Evolutionary conservation across 2,329 filamentous ascomycete genomes (phyloP).

Genomic region (Colletotrichum karsti): DNA sequence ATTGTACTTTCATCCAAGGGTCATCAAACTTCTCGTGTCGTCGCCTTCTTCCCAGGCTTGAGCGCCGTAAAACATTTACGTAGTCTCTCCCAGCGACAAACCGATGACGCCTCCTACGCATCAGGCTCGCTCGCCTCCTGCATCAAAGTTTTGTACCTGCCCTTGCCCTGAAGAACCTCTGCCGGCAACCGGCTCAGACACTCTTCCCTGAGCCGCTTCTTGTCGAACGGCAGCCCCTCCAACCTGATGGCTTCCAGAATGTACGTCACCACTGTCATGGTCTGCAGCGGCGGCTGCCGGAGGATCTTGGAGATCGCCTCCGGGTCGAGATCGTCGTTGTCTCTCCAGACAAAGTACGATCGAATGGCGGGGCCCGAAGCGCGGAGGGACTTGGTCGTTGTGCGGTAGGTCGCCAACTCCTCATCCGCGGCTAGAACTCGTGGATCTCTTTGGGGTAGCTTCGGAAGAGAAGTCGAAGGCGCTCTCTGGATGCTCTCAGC

Average conservation of each 20-base stretch:
- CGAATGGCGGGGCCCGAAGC: constrained; percentile 49
- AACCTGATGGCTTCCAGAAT: constrained; percentile 63
- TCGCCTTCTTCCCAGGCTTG: not conserved
- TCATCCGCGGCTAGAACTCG: constrained; percentile 54
- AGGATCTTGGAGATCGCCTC: constrained; percentile 61
- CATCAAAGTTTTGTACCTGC: constrained; percentile 39
- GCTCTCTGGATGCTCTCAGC: constrained; percentile 23
- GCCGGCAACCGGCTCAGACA: constrained; percentile 47
- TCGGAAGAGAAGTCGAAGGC: constrained; percentile 7
- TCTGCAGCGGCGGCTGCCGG: constrained; percentile 67
- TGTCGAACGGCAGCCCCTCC: constrained; percentile 61
- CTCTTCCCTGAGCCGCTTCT: constrained; percentile 51
- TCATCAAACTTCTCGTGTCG: not conserved
- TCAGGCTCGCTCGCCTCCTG: constrained; percentile 28
- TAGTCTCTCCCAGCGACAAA: not conserved
- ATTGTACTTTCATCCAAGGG: constrained; percentile 4
- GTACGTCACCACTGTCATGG: constrained; percentile 64
- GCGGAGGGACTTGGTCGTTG: constrained; percentile 34
- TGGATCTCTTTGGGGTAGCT: constrained; percentile 42
- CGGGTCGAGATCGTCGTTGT: constrained; percentile 57
- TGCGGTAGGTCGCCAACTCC: constrained; percentile 45
- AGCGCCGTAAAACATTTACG: too few relatives aligned
- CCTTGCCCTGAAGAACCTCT: constrained; percentile 14
- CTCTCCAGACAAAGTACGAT: constrained; percentile 72
- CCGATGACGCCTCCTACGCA: not conserved